Base-by-base conservation (phyloP, 208 protist genomes). In the Leishmania lainsoni region DNA sequence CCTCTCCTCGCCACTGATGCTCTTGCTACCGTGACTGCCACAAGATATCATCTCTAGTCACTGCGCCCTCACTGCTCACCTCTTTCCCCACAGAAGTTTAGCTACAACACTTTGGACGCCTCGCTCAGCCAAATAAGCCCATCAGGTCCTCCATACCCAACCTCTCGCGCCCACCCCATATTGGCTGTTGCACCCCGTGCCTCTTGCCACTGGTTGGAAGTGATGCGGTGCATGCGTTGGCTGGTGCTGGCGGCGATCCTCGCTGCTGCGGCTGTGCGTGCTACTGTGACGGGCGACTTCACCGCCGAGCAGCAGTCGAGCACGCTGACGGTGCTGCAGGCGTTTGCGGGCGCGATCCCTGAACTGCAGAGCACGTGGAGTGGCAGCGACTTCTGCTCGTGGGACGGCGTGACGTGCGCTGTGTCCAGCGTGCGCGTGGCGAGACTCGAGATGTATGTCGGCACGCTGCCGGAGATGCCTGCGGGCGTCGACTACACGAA, bases 381-480 rank as follows among this genome's bases (percentile, higher is more conserved):
- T 10, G 74, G 74, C 74, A 45, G 9, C 17, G 74, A 78, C 54
- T 78, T 78, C 74, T 78, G 74, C 74, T 29, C n/a, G n/a, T 78
- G 20, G n/a, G 4, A 6, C 6, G 5, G 8, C 32, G 74, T 78
- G 54, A 78, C 74, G 54, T 78, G 74, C 58, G 9, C n/a, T 56
- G 29, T 14, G 56, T 35, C 56, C 12, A 6, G 48, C 29, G 73
- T 77, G 54, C 16, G 0, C 5, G 52, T 77, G 52, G 10, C 12
- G 5, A 20, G 12, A 16, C 2, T 17, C n/a, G 2, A 1, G 51
- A 10, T 32, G 3, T 48, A 0, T 29, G 0, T 32, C n/a, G 74
- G 74, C 16, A 49, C 52, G 56, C 74, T 78, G 74, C 74, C 74
- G 74, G 74, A 78, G 59, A 78, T 68, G 74, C 74, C 74, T 48